Base-by-base conservation (phyloP, 2,329 filamentous ascomycete species). In the Thelonectria discophora region DNA sequence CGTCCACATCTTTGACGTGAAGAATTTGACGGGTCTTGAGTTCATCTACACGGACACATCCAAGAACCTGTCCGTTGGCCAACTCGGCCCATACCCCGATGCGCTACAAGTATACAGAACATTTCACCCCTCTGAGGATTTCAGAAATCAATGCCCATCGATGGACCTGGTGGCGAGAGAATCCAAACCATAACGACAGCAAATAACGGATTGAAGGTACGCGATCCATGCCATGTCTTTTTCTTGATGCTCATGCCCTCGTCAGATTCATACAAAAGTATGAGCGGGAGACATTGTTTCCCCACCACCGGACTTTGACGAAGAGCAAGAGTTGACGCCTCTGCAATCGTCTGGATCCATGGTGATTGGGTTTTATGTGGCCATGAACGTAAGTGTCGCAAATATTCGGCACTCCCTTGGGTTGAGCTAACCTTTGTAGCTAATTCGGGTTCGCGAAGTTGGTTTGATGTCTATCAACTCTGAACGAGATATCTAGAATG, bases 21-120 rank as follows among this genome's bases (percentile, higher is more conserved):
- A 32, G 5, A 34, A 13, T 3, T 49, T 63, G 17, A 18, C 39
- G 11, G 55, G 40, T 1, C 20, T 63, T 0, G 11, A 60, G 18
- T 63, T 55, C 24, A n/a, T 51, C 3, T 63, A 55, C 40, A 24
- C 39, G 5, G 56, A 60, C 8, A 4, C 51, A 2, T 60, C 56
- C 2, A 60, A 55, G 27, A 60, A 60, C 21, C 40, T 40, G n/a
- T n/a, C 46, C 17, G 5, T 60, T 5, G 52, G 52, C 3, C 6
- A 18, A 4, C 10, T 37, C 3, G 54, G 52, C 3, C 46, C 24
- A 17, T 51, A 51, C 37, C 18, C 39, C 0, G 34, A 39, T 39
- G 8, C 4, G 5, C 12, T 39, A 24, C 4, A 24, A 11, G 37
- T 11, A 39, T 5, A 3, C 37, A 39, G 37, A n/a, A 39, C 12